Percentiles rank a stretch among this genome's conserved stretches.
These are phyloP conservation scores for Sporisorium iseilematis-ciliati DNA, from an alignment of 1,284 basidiomycete genomes.

Conservation along the genomic window DNA sequence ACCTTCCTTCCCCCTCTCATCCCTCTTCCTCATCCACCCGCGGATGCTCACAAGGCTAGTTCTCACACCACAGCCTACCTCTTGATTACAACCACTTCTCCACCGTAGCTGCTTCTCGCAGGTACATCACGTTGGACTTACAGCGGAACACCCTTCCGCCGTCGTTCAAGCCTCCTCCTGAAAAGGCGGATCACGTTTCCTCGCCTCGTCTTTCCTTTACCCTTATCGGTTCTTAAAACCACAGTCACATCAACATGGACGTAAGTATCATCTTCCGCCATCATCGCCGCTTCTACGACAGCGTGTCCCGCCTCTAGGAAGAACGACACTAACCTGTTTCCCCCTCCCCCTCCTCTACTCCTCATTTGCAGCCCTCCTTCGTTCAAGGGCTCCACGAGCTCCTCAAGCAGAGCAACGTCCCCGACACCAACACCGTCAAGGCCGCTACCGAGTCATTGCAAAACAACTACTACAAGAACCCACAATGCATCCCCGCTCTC, in stretches of 20 bases:
- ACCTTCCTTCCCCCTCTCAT: constrained; percentile 2
- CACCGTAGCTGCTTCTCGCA: constrained; percentile 12
- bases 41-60: constrained; percentile 28
- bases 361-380: constrained; percentile 45
- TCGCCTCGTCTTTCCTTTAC: not conserved
- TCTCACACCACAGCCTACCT: not conserved
- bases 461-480: constrained; percentile 79
- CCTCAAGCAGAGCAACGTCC: constrained; percentile 67
- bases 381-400: constrained; percentile 66
- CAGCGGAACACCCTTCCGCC: constrained; percentile 13
- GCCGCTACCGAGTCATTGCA: constrained; percentile 81
- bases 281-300: not conserved
- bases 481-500: constrained; percentile 89
- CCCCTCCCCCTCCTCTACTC: not conserved
- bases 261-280: constrained; percentile 15
- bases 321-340: too few relatives aligned
- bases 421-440: constrained; percentile 67
- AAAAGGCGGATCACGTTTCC: not conserved
- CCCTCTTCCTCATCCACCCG: constrained; percentile 22
- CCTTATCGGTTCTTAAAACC: not conserved
- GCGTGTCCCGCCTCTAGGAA: too few relatives aligned
- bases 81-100: constrained; percentile 6
- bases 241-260: constrained; percentile 16
- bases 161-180: constrained; percentile 9
- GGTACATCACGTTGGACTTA: constrained; percentile 10